Percentiles rank a stretch among this genome's conserved stretches.
phyloP scores from a whole-genome alignment of 2,329 filamentous ascomycete species.

The Diplodia scrobiculata region DNA sequence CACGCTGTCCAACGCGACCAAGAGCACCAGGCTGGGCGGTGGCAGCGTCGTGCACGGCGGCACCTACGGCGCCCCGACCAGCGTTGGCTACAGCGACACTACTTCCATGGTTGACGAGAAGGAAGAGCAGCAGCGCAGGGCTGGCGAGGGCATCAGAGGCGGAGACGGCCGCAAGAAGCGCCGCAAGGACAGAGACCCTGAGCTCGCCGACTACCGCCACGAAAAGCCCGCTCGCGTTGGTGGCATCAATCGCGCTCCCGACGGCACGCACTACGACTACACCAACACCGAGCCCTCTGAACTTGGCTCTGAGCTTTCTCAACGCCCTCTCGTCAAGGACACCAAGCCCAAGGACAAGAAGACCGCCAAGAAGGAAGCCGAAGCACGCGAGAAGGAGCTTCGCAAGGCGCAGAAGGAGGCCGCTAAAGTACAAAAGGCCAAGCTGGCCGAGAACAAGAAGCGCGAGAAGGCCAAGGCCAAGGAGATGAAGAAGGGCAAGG shows the following conservation, averaged over 20 bases:
- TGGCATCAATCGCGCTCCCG: conserved; percentile 79
- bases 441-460: conserved; percentile 40
- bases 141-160: conserved; percentile 47
- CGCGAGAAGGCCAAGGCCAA: conserved; percentile 49
- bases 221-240: conserved; percentile 86
- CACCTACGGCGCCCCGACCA: conserved; percentile 43
- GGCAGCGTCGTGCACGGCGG: conserved; percentile 75
- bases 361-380: conserved; percentile 45
- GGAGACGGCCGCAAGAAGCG: conserved; percentile 56
- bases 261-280: conserved; percentile 79
- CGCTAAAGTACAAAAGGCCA: conserved; percentile 37
- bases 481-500: conserved; percentile 46
- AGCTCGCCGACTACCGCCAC: conserved; percentile 80
- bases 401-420: conserved; percentile 36
- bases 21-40: conserved; percentile 80
- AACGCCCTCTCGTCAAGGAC: conserved; percentile 50
- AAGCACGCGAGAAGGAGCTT: conserved; percentile 45
- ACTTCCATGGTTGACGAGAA: conserved; percentile 49
- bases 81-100: conserved; percentile 51
- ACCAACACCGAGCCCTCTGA: conserved; percentile 67
- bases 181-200: conserved; percentile 56
- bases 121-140: conserved; percentile 46
- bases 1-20: conserved; percentile 78
- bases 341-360: conserved; percentile 42
- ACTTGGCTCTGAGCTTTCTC: conserved; percentile 52